Evolutionary conservation across 2,329 filamentous ascomycete species (phyloP), one percentile per base, ranked within the genome.

Genomic region (Colletotrichum nymphaeae): DNA sequence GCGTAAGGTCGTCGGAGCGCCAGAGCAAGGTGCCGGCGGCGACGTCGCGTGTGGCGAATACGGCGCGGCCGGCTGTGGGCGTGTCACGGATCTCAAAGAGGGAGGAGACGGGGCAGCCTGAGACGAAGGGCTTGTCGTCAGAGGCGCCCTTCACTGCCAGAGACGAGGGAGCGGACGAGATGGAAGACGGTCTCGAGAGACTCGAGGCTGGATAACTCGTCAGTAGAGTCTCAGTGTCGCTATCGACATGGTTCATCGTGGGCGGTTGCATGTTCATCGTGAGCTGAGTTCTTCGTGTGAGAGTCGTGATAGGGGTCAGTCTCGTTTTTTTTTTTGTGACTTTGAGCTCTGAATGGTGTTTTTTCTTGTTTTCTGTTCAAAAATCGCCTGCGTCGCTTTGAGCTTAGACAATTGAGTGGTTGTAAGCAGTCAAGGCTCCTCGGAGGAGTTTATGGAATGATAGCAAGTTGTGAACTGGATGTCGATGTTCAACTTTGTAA

Each of bases 101-200:
- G 19, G 55, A 24, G 19, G 70, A 73, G 55, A 53, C 42, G n/a
- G 70, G 66, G 5, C 59, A 59, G 14, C 70, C 70, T 14, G 60
- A 22, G n/a, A 65, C 59, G 2, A 49, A n/a, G 7, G 46, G n/a
- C 9, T 60, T 70, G 14, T 2, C 30, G 37, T 69, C 65, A 19
- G 16, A 42, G 1, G 53, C 11, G 32, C 32, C 37, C 37, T 42
- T 28, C 19, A 26, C 14, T 30, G 67, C 5, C 42, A 59, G 19
- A 1, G 68, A 67, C 42, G 68, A 67, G 30, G 70, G 55, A 35
- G 55, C 59, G 12, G 70, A 73, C 5, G 70, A 73, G 67, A 55
- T 55, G 7, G 70, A 65, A 4, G 70, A 73, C 12, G 70, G 67
- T 16, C 70, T 58, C 8, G 70, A 73, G 46, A 55, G 88, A 75